Base-by-base conservation (phyloP, 768 basidiomycete species). In the Psilocybe cubensis region DNA sequence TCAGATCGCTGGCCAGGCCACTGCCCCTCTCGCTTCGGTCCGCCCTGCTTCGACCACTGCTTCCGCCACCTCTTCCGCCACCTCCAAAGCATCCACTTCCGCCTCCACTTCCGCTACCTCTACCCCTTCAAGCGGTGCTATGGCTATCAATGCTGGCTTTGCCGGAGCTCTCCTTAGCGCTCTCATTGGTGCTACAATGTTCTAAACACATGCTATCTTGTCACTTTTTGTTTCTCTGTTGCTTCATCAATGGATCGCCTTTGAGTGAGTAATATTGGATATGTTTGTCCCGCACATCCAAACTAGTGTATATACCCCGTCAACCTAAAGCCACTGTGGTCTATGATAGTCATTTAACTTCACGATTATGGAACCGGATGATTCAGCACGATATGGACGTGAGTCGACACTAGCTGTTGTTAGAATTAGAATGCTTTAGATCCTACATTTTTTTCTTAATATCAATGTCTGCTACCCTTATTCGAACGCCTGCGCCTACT, bases 1-100 rank as follows among this genome's bases (percentile, higher is more conserved):
- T 4, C 78, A 89, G 67, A 87, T 94, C 63, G 74, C 76, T 41
- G 88, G 86, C 23, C 79, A 85, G 62, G 75, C 83, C 1, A 81
- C 83, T 4, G 84, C 87, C 1, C 81, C 86, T 40, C 76, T 84
- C 7, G 79, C 78, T 42, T 62, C 80, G 3, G 18, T 69, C 11
- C 47, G 71, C 23, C 11, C 61, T 18, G 42, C 69, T 10, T 31
- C 65, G 47, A 49, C 66, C 20, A 20, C 68, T 33, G 51, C 63
- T 44, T 51, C 62, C 9, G 28, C 54, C 29, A 53, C 52, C 3
- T 54, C 64, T 23, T 54, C 66, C n/a, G 62, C 70, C n/a, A 43
- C 47, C 43, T 52, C 64, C 53, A 59, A 41, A 52, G 52, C 60
- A 44, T 53, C 52, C 10, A 51, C 8, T 18, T 20, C 25, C 7